phyloP scores from a whole-genome alignment of 2,329 filamentous ascomycete species.

The Plenodomus lindquistii region DNA sequence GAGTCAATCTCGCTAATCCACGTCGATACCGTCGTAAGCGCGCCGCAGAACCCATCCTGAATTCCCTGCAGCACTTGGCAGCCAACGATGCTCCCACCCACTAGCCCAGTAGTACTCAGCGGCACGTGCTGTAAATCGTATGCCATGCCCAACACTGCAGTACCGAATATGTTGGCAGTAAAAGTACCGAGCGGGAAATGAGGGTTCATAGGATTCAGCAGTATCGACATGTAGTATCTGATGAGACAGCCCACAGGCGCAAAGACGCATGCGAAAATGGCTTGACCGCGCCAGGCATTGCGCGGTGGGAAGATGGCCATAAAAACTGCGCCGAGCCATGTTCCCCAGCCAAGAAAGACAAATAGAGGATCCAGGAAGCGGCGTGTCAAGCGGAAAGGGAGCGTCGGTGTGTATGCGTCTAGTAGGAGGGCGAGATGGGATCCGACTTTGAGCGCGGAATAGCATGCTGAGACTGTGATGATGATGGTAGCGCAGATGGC shows the following conservation, averaged over 20 bases:
- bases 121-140: conserved; percentile 75
- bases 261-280: conserved; percentile 77
- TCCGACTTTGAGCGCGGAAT: conserved; percentile 71
- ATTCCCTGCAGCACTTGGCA: conserved; percentile 54
- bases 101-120: conserved; percentile 49
- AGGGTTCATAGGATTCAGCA: conserved; percentile 68
- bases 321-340: conserved; percentile 77
- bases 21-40: conserved; percentile 53
- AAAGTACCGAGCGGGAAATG: conserved; percentile 88
- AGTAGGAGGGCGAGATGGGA: conserved; percentile 72
- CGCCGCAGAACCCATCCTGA: conserved; percentile 54
- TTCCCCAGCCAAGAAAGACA: conserved; percentile 69
- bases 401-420: conserved; percentile 61
- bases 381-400: conserved; percentile 62
- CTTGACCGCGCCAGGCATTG: conserved; percentile 74
- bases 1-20: conserved; percentile 52
- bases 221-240: conserved; percentile 72
- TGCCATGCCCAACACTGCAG: conserved; percentile 71
- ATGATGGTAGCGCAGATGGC: conserved; percentile 77
- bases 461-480: conserved; percentile 69
- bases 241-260: conserved; percentile 77
- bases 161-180: conserved; percentile 76
- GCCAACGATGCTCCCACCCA: conserved; percentile 46
- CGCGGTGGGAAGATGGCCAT: conserved; percentile 71
- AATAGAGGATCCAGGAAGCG: conserved; percentile 65